Conservation (phyloP, 23 red algal species). For the Gracilaria domingensis region DNA sequence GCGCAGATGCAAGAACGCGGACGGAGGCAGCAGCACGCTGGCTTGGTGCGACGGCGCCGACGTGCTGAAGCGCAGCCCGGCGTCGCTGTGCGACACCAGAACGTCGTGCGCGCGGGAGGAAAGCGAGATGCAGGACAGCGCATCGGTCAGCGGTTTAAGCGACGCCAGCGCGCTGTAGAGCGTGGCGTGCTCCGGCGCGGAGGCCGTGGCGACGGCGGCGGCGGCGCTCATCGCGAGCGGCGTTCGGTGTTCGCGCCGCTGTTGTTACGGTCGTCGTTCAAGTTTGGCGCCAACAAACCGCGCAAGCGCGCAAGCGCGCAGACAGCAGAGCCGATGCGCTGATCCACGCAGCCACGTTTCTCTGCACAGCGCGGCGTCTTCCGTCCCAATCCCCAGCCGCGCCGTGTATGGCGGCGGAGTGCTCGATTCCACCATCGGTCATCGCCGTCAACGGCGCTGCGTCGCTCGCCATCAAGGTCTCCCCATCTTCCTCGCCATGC, state of each 20-base stretch:
- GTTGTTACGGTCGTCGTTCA: no score
- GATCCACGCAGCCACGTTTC: neutral
- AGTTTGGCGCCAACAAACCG: neutral
- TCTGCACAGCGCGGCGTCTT: no score
- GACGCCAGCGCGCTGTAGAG: constrained; percentile 32
- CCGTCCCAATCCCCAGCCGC: no score
- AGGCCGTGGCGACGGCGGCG: neutral
- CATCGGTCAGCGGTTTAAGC: constrained; percentile 51
- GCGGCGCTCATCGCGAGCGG: neutral
- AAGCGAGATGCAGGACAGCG: constrained; percentile 52
- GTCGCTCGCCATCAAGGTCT: no score
- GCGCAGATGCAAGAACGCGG: constrained; percentile 37
- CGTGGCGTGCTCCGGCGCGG: constrained; percentile 4
- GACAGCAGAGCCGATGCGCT: no score
- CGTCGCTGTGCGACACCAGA: constrained; percentile 1
- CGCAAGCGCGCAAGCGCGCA: no score
- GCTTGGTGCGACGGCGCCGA: constrained; percentile 11
- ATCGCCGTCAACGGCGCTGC: no score
- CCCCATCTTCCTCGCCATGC: neutral
- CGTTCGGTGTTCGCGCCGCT: neutral
- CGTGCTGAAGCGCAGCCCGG: constrained; percentile 22
- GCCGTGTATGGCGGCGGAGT: no score
- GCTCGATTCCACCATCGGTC: no score
- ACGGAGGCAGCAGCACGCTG: constrained; percentile 49
- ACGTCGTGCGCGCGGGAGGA: constrained; percentile 48